phyloP scores from a whole-genome alignment of 2,329 filamentous ascomycete species.

The Fusarium pseudonygamai region DNA sequence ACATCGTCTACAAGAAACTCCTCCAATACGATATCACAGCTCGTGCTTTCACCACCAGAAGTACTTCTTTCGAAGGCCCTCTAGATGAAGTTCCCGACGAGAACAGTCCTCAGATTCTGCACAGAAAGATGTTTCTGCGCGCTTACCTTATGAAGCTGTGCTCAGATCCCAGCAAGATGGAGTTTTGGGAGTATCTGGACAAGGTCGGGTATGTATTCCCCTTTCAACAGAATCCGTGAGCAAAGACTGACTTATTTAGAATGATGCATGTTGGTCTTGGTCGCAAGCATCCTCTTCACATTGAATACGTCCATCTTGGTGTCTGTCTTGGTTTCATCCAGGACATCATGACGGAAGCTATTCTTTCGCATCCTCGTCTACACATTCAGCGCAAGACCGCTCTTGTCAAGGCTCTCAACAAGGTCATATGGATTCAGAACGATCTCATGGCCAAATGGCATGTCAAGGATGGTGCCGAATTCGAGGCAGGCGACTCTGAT shows the following conservation, averaged over 20 bases:
- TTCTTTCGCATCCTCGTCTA: conserved; percentile 76
- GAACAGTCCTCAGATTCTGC: conserved; percentile 76
- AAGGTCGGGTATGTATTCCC: conserved; percentile 73
- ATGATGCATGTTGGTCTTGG: conserved; percentile 86
- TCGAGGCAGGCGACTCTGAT: conserved; percentile 55
- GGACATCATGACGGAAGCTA: conserved; percentile 79
- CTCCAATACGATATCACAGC: conserved; percentile 85
- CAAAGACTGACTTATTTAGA: conserved; percentile 45
- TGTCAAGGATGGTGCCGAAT: conserved; percentile 74
- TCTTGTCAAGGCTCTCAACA: conserved; percentile 78
- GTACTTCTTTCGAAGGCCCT: conserved; percentile 72
- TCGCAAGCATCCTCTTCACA: conserved; percentile 75
- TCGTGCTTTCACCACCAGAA: conserved; percentile 73
- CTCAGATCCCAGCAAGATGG: conserved; percentile 76
- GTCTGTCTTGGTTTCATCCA: conserved; percentile 78
- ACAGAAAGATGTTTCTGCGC: conserved; percentile 81
- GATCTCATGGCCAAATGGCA: conserved; percentile 89
- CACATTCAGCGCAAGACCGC: conserved; percentile 74
- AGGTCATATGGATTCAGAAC: conserved; percentile 90
- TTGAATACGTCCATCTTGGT: conserved; percentile 84
- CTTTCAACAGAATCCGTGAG: not conserved
- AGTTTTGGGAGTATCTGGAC: conserved; percentile 86
- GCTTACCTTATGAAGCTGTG: conserved; percentile 80
- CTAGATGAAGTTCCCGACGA: conserved; percentile 72
- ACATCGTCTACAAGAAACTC: conserved; percentile 85